Base-by-base conservation (phyloP, 345 rosid species). In the Geranium rotundifolium region DNA sequence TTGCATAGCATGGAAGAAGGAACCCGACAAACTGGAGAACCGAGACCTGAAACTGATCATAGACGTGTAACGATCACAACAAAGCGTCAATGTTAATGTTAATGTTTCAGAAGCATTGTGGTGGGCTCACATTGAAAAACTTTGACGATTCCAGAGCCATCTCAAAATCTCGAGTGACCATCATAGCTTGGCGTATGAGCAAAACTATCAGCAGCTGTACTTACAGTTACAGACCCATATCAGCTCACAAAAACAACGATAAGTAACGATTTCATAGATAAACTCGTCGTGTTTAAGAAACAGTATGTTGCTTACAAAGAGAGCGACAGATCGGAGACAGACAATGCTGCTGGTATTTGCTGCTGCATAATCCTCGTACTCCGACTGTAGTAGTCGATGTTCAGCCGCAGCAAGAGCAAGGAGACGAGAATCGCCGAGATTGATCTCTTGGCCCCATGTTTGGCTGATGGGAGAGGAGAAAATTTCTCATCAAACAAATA, bases 1-100 rank as follows among this genome's bases (percentile, higher is more conserved):
- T 76, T 29, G 77, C 79, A 50, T 80, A 82, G 73, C 82, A 82
- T n/a, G 90, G 87, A 60, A 85, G 73, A 63, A 85, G 80, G 70
- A 82, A 77, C 15, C 83, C 82, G 57, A 79, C 83, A 75, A 80
- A 76, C 59, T 81, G 87, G 66, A 85, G 87, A 69, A 85, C 70
- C 31, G 79, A 82, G 65, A 82, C 78, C 85, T 85, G 87, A 74
- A 80, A 75, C 90, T 82, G 76, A 57, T 9, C 15, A 58, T 30
- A 29, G 4, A 62, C 19, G 7, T 34, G 54, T 13, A 41, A 12
- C 12, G 9, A 41, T 41, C 9, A 31, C 37, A 31, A 2, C 3
- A 7, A 31, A 31, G 37, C 7, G 7, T 31, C 7, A 31, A 31
- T 31, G 37, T 31, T 7, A 31, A 31, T 31, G 37, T 3, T 13